Base-by-base conservation (phyloP, 371 early-diverging fungal genomes). In the Entomophthora muscae region DNA sequence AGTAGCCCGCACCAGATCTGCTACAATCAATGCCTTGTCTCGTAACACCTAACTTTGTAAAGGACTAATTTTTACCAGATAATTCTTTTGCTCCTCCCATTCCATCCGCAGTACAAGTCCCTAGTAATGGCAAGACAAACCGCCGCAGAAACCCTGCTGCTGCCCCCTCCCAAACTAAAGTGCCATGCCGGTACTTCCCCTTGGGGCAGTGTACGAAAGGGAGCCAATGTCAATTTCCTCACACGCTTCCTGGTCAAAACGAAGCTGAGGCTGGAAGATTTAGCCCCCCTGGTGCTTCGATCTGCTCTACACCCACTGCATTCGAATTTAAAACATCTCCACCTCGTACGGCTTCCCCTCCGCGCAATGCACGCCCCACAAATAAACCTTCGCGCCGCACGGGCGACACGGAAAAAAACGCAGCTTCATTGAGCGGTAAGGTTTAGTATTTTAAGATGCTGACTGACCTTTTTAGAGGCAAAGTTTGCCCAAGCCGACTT, bases 141-240 rank as follows among this genome's bases (percentile, higher is more conserved):
- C 42, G 42, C 10, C 42, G 42, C 10, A 5, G 42, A 42, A 42
- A 42, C 42, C 5, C 59, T 31, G 24, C 13, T n/a, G n/a, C n/a
- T n/a, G n/a, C n/a, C n/a, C n/a, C n/a, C n/a, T n/a, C n/a, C 2
- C 42, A 42, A 17, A 10, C 42, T 17, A 42, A 42, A 42, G 72
- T 67, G 0, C 52, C 72, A 21, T 79, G 80, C 63, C 70, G 75
- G 0, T 80, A 76, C 64, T 78, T 74, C 59, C 77, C 78, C 66
- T 73, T 77, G 52, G 83, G 83, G 1, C 77, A 70, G 58, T 84
- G 85, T 63, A 67, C 79, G 1, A 65, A 76, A 2, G 81, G 82
- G 27, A 79, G 81, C 3, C 71, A 76, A 42, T 84, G 85, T 61
- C 73, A 76, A 27, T 61, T 57, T 23, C 32, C 30, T 13, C 69